Evolutionary conservation across 2,329 filamentous ascomycete genomes (phyloP).

Genomic region (Sporothrix brasiliensis): DNA sequence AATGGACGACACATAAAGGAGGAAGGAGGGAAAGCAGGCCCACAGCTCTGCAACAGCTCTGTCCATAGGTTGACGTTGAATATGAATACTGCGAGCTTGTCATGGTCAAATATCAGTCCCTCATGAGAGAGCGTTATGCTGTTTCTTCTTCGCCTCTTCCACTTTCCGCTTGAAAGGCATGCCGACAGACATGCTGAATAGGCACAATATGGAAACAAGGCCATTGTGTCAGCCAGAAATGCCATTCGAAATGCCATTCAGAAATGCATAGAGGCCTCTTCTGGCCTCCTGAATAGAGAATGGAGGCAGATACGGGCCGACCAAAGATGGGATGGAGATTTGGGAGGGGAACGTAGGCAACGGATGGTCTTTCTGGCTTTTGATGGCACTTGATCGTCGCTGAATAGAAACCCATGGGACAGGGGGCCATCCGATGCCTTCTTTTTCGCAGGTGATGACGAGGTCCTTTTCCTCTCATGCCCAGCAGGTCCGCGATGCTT

Average conservation of each 20-base stretch:
- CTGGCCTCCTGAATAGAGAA: no score
- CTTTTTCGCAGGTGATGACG: neutral
- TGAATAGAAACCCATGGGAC: neutral
- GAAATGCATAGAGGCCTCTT: no score
- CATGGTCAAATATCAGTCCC: neutral
- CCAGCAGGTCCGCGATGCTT: neutral
- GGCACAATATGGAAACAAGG: neutral
- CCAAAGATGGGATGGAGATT: neutral
- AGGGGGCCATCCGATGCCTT: neutral
- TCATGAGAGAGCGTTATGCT: no score
- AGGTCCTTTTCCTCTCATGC: conserved; percentile 6
- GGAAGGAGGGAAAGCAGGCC: neutral
- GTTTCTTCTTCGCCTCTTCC: no score
- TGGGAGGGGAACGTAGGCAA: neutral
- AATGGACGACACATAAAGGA: neutral
- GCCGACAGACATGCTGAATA: conserved; percentile 1
- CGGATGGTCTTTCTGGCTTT: neutral
- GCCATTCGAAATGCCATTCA: neutral
- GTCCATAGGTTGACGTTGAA: no score
- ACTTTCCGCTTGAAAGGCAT: neutral
- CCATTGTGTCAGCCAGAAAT: neutral
- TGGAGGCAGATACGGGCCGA: neutral
- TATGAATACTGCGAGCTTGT: neutral
- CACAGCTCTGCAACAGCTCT: neutral
- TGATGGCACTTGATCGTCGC: neutral